phyloP scores from a whole-genome alignment of 768 basidiomycete genomes.

The Phanerochaete sordida region DNA sequence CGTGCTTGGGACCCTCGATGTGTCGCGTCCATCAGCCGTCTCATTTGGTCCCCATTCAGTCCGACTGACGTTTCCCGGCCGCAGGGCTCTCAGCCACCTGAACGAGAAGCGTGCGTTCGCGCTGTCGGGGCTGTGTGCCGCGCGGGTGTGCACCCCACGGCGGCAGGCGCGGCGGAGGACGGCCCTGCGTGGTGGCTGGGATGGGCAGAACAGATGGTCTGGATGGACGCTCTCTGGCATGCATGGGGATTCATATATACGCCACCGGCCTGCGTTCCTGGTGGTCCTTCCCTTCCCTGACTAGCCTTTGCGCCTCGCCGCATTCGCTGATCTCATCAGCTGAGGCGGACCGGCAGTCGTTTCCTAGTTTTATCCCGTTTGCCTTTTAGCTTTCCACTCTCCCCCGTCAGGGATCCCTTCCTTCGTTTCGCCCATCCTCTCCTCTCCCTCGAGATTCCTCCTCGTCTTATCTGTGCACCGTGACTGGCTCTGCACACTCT shows the following conservation, averaged over 20 bases:
- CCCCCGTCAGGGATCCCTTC: background rate
- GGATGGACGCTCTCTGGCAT: background rate
- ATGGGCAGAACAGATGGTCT: background rate
- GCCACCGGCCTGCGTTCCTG: background rate
- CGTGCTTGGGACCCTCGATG: background rate
- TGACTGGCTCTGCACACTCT: background rate
- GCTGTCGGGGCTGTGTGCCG: too few species aligned
- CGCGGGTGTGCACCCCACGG: background rate
- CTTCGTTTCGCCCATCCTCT: background rate
- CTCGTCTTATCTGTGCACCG: background rate
- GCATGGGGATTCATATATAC: background rate
- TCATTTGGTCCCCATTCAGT: background rate
- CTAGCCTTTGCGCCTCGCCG: background rate
- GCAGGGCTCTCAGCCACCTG: background rate
- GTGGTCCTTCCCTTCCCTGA: background rate
- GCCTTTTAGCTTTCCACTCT: constrained; percentile 1
- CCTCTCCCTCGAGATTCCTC: background rate
- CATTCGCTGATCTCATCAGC: background rate
- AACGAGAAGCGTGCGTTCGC: too few species aligned
- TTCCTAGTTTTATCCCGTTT: background rate
- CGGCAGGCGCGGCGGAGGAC: background rate
- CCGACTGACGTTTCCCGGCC: background rate
- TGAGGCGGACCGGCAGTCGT: background rate
- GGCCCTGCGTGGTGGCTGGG: background rate
- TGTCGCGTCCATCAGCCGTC: background rate